phyloP scores from a whole-genome alignment of 345 rosid genomes.

The Pelargonium nanum region DNA sequence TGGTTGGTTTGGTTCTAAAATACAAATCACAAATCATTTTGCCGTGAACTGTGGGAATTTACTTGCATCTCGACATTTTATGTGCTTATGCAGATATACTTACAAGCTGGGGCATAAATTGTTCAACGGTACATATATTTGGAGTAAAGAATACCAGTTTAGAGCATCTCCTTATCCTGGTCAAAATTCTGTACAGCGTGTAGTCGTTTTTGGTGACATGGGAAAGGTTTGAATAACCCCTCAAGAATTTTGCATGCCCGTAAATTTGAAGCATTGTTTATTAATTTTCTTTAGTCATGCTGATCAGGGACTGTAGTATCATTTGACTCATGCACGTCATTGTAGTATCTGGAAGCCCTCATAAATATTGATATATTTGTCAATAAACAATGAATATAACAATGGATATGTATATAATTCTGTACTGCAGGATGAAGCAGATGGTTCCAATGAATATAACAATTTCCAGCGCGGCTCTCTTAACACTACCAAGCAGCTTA shows the following conservation, averaged over 20 bases:
- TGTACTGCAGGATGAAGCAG: slow-evolving; percentile 49
- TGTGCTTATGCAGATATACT: slow-evolving; percentile 19
- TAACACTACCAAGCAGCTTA: slow-evolving; percentile 62
- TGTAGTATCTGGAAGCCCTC: too few relatives aligned
- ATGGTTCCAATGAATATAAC: slow-evolving; percentile 69
- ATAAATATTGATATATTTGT: too few relatives aligned
- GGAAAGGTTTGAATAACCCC: slow-evolving; percentile 14
- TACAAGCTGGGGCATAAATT: slow-evolving; percentile 31
- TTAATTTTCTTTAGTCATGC: too few relatives aligned
- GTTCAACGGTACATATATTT: slow-evolving; percentile 12
- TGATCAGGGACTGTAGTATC: not conserved
- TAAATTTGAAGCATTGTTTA: too few relatives aligned
- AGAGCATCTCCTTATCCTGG: slow-evolving; percentile 82
- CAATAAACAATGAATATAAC: too few relatives aligned
- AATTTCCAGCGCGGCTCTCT: slow-evolving; percentile 65
- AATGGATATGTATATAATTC: not conserved
- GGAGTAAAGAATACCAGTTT: slow-evolving; percentile 36
- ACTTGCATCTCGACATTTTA: not conserved
- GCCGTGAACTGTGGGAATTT: too few relatives aligned
- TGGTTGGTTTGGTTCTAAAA: too few relatives aligned
- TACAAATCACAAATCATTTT: too few relatives aligned
- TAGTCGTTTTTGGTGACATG: slow-evolving; percentile 79
- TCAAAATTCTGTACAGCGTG: slow-evolving; percentile 73
- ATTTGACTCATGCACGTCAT: too few relatives aligned
- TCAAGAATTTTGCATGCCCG: not conserved